These are phyloP conservation scores for Suillus discolor DNA, from an alignment of 768 basidiomycete species.

Conservation along the genomic window DNA sequence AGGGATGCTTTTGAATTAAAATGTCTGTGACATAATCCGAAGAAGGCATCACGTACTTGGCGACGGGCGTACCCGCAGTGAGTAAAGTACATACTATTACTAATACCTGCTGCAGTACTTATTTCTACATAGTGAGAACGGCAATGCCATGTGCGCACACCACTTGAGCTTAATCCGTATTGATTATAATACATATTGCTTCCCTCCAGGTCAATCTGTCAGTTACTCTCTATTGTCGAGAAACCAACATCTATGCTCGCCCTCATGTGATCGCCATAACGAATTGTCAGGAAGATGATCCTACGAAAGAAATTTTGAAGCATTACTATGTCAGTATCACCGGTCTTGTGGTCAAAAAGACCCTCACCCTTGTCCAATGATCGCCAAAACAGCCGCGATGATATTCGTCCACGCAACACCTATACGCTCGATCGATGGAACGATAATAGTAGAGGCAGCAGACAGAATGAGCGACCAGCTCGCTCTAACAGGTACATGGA, in stretches of 20 bases:
- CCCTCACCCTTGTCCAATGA: slow-evolving; percentile 54
- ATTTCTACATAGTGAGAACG: too few species aligned
- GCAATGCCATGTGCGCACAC: too few species aligned
- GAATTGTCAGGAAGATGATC: slow-evolving; percentile 46
- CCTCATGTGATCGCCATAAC: slow-evolving; percentile 54
- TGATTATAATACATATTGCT: too few species aligned
- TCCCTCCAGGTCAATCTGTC: not conserved
- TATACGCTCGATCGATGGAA: slow-evolving; percentile 52
- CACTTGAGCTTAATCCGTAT: too few species aligned
- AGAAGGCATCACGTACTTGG: too few species aligned
- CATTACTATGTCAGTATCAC: not conserved
- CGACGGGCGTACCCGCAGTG: too few species aligned
- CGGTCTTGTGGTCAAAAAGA: not conserved
- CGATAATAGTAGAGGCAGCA: slow-evolving; percentile 41
- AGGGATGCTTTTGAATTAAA: too few species aligned
- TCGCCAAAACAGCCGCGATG: slow-evolving; percentile 44
- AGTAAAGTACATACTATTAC: too few species aligned
- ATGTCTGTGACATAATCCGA: too few species aligned
- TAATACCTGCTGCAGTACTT: too few species aligned
- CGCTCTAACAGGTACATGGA: not conserved
- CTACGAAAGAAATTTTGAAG: slow-evolving; percentile 28
- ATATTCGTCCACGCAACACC: slow-evolving; percentile 51
- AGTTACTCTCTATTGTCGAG: slow-evolving; percentile 44
- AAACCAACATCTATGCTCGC: slow-evolving; percentile 54
- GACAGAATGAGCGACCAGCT: slow-evolving; percentile 19